These are phyloP conservation scores for Talinum fruticosum DNA, from an alignment of 148 eudicot species.

Conservation along the genomic window DNA sequence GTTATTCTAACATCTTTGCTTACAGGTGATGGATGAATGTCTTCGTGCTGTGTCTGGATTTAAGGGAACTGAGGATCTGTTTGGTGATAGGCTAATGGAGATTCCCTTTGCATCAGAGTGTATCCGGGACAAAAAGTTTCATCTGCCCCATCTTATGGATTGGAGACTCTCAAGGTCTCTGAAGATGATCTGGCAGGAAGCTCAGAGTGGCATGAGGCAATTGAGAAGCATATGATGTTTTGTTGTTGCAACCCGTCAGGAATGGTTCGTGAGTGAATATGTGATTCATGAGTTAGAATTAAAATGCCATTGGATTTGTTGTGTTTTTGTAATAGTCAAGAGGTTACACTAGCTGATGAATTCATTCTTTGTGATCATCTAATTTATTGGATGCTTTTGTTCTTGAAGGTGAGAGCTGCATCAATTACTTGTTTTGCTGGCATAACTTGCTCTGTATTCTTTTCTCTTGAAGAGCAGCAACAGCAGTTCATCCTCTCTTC, in stretches of 20 bases:
- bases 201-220: constrained; percentile 69
- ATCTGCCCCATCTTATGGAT: constrained; percentile 81
- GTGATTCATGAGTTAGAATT: constrained; percentile 5
- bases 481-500: constrained; percentile 59
- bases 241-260: constrained; percentile 60
- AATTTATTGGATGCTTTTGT: constrained; percentile 5
- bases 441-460: constrained; percentile 72
- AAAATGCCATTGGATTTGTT: neutral
- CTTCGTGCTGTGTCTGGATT: constrained; percentile 98
- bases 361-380: neutral
- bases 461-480: constrained; percentile 56
- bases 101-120: constrained; percentile 78
- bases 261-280: constrained; percentile 51
- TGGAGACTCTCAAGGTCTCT: constrained; percentile 32
- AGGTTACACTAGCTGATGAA: constrained; percentile 1
- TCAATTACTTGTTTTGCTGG: constrained; percentile 94
- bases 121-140: constrained; percentile 76
- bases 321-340: neutral
- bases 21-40: constrained; percentile 87
- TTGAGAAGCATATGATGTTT: constrained; percentile 62
- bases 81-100: constrained; percentile 58
- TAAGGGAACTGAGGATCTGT: constrained; percentile 91
- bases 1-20: constrained; percentile 11
- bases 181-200: constrained; percentile 43
- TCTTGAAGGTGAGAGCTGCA: constrained; percentile 85